Conservation (phyloP, 768 basidiomycete genomes). For the Suillus tomentosus region DNA sequence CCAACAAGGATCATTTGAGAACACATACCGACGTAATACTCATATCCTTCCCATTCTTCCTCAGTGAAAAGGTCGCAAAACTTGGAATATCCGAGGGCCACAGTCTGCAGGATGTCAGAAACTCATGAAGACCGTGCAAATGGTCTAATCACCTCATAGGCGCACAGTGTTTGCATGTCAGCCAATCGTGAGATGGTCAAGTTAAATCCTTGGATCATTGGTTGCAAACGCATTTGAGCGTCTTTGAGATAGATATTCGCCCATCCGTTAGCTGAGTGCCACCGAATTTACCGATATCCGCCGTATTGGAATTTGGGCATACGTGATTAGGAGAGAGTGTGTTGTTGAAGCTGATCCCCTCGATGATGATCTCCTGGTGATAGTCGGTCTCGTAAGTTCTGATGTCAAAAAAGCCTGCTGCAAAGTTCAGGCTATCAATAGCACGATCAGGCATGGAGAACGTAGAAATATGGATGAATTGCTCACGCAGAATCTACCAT, state of each 20-base stretch:
- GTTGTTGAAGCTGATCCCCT: conserved; percentile 46
- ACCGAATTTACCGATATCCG: conserved; percentile 24
- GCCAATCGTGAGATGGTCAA: conserved; percentile 31
- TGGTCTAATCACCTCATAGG: conserved; percentile 37
- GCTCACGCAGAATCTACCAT: conserved; percentile 37
- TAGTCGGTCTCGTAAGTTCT: conserved; percentile 43
- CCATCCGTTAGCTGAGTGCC: conserved; percentile 35
- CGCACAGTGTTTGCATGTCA: conserved; percentile 41
- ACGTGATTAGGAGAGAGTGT: conserved; percentile 45
- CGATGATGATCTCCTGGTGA: conserved; percentile 50
- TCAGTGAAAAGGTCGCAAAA: conserved; percentile 55
- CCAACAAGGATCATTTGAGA: background rate
- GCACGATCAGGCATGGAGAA: conserved; percentile 23
- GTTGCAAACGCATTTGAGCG: conserved; percentile 37
- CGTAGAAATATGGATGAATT: background rate
- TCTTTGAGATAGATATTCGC: conserved; percentile 40
- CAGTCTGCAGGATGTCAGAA: conserved; percentile 35
- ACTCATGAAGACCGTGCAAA: background rate
- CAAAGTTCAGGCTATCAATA: conserved; percentile 43
- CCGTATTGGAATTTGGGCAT: conserved; percentile 34
- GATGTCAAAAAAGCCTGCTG: conserved; percentile 51
- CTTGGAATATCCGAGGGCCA: conserved; percentile 49
- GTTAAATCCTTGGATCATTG: conserved; percentile 34
- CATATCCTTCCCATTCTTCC: conserved; percentile 53
- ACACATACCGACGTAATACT: conserved; percentile 39